Percentiles rank a stretch among this genome's conserved stretches.
Conservation (phyloP, 2,329 filamentous ascomycete species). For the Pseudogymnoascus sp. region DNA sequence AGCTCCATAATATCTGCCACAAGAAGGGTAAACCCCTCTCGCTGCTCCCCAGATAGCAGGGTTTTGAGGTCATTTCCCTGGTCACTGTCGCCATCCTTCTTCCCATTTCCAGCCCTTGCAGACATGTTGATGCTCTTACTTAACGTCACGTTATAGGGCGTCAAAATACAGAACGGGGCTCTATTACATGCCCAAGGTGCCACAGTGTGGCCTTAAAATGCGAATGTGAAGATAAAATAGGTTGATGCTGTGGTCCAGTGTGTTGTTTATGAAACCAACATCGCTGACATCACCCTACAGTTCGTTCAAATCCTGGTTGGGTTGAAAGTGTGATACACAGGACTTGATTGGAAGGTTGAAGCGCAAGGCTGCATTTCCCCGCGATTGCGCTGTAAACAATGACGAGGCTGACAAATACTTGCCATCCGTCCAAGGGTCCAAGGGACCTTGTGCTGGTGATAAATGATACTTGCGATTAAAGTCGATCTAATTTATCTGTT, state of each 20-base stretch:
- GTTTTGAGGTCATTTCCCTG: constrained; percentile 23
- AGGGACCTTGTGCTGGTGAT: constrained; percentile 9
- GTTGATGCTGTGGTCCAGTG: not conserved
- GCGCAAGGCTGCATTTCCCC: not conserved
- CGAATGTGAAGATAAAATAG: not conserved
- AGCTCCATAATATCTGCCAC: constrained; percentile 44
- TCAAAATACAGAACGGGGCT: not conserved
- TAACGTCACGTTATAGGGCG: not conserved
- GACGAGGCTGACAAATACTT: constrained; percentile 10
- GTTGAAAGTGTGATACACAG: not conserved
- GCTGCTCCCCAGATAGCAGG: constrained; percentile 25
- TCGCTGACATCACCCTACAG: not conserved
- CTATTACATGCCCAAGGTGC: not conserved
- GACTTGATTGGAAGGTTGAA: not conserved
- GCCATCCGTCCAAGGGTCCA: constrained; percentile 15
- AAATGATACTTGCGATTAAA: not conserved
- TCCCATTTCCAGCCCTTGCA: not conserved
- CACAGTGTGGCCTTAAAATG: not conserved
- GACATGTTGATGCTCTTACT: not conserved
- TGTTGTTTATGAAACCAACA: not conserved
- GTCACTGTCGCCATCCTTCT: constrained; percentile 5
- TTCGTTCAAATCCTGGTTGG: not conserved
- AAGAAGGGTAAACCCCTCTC: constrained; percentile 41
- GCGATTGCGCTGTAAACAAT: not conserved
- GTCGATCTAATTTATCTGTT: constrained; percentile 1